Percentiles rank a stretch among this genome's conserved stretches.
Evolutionary conservation across 306 rosid genomes (phyloP).

Genomic region (Casuarina cunninghamiana): DNA sequence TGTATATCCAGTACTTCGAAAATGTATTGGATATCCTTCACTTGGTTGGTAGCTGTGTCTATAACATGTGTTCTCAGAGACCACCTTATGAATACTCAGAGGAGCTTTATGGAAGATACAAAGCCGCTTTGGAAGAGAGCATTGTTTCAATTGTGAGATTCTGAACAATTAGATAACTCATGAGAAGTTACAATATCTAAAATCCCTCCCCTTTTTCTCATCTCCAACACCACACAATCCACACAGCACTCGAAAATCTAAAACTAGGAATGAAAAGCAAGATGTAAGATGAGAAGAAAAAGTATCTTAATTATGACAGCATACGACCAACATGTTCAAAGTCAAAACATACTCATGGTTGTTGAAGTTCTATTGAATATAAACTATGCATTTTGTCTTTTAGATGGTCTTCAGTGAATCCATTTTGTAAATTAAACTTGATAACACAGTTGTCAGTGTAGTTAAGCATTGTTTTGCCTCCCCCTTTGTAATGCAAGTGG

Average conservation of each 20-base stretch:
- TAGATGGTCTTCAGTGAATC: neutral
- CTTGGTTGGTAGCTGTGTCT: constrained; percentile 1
- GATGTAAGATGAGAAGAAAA: neutral
- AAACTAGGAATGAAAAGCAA: neutral
- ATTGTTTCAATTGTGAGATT: constrained; percentile 5
- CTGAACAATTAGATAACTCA: neutral
- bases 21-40: neutral
- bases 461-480: neutral
- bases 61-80: constrained; percentile 5
- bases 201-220: neutral
- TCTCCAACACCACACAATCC: too few species aligned
- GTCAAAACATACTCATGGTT: neutral
- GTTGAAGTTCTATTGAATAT: neutral
- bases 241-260: neutral
- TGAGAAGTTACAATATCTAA: neutral
- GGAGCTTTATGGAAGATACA: constrained; percentile 8
- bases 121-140: neutral
- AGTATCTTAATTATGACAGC: neutral
- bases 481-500: neutral
- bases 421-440: neutral
- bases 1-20: neutral
- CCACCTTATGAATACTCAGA: neutral
- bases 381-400: neutral
- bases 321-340: neutral
- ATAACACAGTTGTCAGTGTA: neutral